A percentile compares a stretch with the other conserved stretches of the same genome.
These are phyloP conservation scores for Fusarium sp. DNA, from an alignment of 2,329 filamentous ascomycete species.

Conservation along the genomic window DNA sequence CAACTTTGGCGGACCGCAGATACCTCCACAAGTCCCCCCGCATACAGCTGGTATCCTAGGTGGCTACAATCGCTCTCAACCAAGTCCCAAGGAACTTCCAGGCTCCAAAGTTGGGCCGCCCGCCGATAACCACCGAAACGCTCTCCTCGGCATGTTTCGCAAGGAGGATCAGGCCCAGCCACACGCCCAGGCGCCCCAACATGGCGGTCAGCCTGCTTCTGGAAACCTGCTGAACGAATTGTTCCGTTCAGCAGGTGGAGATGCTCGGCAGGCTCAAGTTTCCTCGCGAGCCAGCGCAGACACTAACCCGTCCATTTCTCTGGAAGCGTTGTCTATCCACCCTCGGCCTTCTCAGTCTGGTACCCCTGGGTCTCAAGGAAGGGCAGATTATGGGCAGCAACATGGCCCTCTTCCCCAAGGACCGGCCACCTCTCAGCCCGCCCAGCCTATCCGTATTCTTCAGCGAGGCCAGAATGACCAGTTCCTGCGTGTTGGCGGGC, in stretches of 20 bases:
- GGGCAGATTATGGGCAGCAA: conserved; percentile 31
- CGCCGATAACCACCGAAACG: conserved; percentile 56
- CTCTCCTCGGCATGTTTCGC: conserved; percentile 67
- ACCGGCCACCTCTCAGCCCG: conserved; percentile 13
- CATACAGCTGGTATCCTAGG: conserved; percentile 13
- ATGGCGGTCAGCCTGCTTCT: conserved; percentile 17
- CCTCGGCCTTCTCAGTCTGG: conserved; percentile 19
- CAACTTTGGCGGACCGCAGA: conserved; percentile 20
- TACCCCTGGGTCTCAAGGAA: conserved; percentile 27
- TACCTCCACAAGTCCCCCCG: conserved; percentile 8
- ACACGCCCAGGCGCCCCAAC: conserved; percentile 16
- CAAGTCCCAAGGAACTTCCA: conserved; percentile 45
- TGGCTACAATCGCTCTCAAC: conserved; percentile 28
- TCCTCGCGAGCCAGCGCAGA: conserved; percentile 30
- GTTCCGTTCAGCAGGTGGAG: conserved; percentile 28
- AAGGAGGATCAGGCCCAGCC: conserved; percentile 44
- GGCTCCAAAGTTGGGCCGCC: conserved; percentile 41
- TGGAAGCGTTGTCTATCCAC: conserved; percentile 40
- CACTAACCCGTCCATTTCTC: conserved; percentile 26
- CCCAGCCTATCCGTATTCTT: conserved; percentile 50
- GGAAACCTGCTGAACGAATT: conserved; percentile 39
- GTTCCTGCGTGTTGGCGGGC: conserved; percentile 28
- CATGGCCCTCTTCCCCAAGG: conserved; percentile 23
- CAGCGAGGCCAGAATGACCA: conserved; percentile 49
- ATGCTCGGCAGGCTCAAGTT: conserved; percentile 17